phyloP scores from a whole-genome alignment of 306 rosid genomes.

The Cucurbita ficifolia region DNA sequence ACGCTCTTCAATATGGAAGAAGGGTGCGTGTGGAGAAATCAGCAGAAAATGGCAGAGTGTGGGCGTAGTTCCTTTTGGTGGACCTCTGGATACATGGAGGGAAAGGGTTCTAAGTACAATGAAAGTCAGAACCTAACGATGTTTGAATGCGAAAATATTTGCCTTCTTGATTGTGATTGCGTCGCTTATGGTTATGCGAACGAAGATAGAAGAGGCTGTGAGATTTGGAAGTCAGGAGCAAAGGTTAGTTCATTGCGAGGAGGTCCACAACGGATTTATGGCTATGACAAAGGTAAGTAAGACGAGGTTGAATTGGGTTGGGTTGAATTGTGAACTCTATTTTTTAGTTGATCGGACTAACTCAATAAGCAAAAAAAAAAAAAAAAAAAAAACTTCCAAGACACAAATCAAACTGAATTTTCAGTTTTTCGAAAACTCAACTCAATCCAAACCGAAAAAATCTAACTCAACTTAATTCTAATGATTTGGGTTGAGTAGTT shows the following conservation, averaged over 20 bases:
- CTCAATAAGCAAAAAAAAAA: too few relatives aligned
- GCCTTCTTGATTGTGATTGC: conserved; percentile 10
- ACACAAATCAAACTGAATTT: too few relatives aligned
- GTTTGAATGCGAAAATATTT: conserved; percentile 4
- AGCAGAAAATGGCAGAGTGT: not conserved
- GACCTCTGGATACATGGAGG: not conserved
- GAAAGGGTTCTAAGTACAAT: not conserved
- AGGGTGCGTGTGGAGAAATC: conserved; percentile 7
- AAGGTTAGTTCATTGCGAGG: not conserved
- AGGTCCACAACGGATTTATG: too few relatives aligned
- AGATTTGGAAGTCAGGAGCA: conserved; percentile 7
- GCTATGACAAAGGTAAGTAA: too few relatives aligned
- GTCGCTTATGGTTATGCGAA: not conserved
- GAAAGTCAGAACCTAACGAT: not conserved
- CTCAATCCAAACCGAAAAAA: too few relatives aligned
- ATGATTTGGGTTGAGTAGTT: too few relatives aligned
- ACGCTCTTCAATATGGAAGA: not conserved
- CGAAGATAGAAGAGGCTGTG: conserved; percentile 7
- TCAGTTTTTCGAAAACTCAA: too few relatives aligned
- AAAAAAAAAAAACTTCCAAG: too few relatives aligned
- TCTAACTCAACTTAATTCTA: too few relatives aligned
- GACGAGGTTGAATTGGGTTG: too few relatives aligned
- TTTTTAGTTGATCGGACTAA: too few relatives aligned
- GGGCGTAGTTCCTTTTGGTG: not conserved
- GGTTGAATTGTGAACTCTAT: too few relatives aligned